Evolutionary conservation across 2,329 filamentous ascomycete genomes (phyloP), one percentile per base, ranked within the genome.

Genomic region (Fusarium graminum): DNA sequence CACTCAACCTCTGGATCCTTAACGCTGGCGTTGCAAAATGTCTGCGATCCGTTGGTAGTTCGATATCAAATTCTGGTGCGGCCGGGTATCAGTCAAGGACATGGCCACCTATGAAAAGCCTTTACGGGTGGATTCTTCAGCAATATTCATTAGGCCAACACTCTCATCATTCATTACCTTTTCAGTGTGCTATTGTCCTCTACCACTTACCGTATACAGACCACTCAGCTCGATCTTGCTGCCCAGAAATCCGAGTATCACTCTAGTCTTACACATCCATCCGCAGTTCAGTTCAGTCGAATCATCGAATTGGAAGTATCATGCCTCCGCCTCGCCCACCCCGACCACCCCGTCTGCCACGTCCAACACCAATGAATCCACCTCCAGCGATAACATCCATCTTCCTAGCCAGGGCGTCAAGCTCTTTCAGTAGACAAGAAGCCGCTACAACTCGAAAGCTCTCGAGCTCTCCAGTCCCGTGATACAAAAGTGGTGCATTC

Each of bases 401-500:
- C 54, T 56, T 62, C 28, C 26, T 53, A 30, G 51, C 53, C 14
- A 68, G 45, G 32, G 40, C 59, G 39, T 72, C 72, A 10, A 73
- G 49, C 34, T 73, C 71, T 38, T 69, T 72, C 32, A 73, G 10
- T 28, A 80, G 66, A 52, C 76, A 79, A 29, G 76, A 71, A 13
- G 77, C 78, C 3, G 79, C 77, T 42, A 80, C 73, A 1, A 80
- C 72, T 26, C 74, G 72, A 61, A 80, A 81, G 43, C 79, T 80
- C 42, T 76, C 45, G 10, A 80, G 64, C 32, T 73, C 61, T 0
- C 51, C 61, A 2, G 61, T 68, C 6, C 61, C 63, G 4, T 63
- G 49, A 13, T 72, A 61, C 36, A 51, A 10, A 2, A 43, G 13
- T 2, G 62, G 39, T 8, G 43, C 49, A 2, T 22, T 36, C 25